Evolutionary conservation across 208 protist genomes (phyloP).

Genomic region (Phytomonas serpens): DNA sequence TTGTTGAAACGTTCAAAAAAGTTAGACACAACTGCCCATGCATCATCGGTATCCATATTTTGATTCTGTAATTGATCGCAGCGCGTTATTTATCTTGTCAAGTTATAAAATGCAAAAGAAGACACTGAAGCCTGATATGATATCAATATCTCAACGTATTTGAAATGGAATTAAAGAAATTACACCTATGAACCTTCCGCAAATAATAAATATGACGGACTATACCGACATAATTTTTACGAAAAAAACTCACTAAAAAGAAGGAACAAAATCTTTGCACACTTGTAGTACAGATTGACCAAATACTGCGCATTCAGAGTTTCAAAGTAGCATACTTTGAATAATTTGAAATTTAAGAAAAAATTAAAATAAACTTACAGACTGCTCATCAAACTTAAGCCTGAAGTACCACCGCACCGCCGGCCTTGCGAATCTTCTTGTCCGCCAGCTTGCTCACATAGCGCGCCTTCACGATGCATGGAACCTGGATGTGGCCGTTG

Average conservation of each 20-base stretch:
- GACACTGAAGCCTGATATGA: not conserved
- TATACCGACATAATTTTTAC: not conserved
- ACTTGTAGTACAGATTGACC: not conserved
- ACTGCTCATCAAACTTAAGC: slow-evolving; percentile 65
- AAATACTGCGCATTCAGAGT: not conserved
- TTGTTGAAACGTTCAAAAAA: slow-evolving; percentile 14
- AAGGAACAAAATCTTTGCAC: not conserved
- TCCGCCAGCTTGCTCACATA: slow-evolving; percentile 98
- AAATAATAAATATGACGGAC: not conserved
- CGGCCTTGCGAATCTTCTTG: slow-evolving; percentile 99
- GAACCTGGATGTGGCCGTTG: slow-evolving; percentile 96
- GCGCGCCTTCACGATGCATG: slow-evolving; percentile 99
- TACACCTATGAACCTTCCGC: not conserved
- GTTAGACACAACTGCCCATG: slow-evolving; percentile 9
- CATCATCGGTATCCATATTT: slow-evolving; percentile 14
- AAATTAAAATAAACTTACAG: slow-evolving; percentile 17
- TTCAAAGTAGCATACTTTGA: slow-evolving; percentile 7
- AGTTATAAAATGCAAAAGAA: not conserved
- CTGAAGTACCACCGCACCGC: slow-evolving; percentile 97
- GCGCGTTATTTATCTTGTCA: not conserved
- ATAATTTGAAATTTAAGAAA: slow-evolving; percentile 14
- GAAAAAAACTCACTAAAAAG: slow-evolving; percentile 3
- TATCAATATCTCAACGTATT: not conserved
- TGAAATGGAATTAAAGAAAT: not conserved
- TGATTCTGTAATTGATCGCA: not conserved